Evolutionary conservation across 2,329 filamentous ascomycete genomes (phyloP), one percentile per base, ranked within the genome.

Genomic region (Sclerotinia minor): DNA sequence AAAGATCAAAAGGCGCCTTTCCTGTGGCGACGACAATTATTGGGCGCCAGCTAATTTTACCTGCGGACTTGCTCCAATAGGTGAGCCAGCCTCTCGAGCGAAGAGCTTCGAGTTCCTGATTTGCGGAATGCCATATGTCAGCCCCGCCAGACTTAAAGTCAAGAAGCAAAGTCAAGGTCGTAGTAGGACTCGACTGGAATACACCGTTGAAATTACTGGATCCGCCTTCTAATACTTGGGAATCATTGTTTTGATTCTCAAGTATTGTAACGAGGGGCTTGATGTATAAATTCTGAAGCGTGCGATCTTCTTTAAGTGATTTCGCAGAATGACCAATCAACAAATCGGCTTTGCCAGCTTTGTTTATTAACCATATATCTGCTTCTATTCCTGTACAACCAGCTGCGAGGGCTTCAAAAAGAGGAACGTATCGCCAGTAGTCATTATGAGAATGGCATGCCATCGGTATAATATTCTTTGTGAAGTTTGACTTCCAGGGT

Each of bases 291-390:
- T 82, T 82, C 64, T 83, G 78, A 4, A 89, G 79, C 2, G 86
- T 89, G 38, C 85, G 81, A 38, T 78, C 77, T 35, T 78, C 71
- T 15, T 82, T 86, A 19, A 89, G 77, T 24, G 85, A 83, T 15
- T 78, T 79, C 63, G 79, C 71, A 71, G 85, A 83, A 73, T 89
- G 86, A 19, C 86, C 86, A 63, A 86, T 83, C 76, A 84, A 83
- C 21, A 88, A 78, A 19, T 72, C 71, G 1, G 32, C 11, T 2
- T 67, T 64, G 8, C 38, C 17, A 7, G 81, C 84, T 45, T 77
- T 82, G 67, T 87, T 83, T 64, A 83, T 81, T 49, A 88, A 77
- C 83, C 85, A 88, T 35, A 88, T 84, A 76, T 89, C 86, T 3
- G 84, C 85, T 77, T 89, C 86, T 2, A 84, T 83, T 3, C 81